phyloP scores from a whole-genome alignment of 495 filamentous ascomycete genomes.

The Podospora bellae-mahoneyi region DNA sequence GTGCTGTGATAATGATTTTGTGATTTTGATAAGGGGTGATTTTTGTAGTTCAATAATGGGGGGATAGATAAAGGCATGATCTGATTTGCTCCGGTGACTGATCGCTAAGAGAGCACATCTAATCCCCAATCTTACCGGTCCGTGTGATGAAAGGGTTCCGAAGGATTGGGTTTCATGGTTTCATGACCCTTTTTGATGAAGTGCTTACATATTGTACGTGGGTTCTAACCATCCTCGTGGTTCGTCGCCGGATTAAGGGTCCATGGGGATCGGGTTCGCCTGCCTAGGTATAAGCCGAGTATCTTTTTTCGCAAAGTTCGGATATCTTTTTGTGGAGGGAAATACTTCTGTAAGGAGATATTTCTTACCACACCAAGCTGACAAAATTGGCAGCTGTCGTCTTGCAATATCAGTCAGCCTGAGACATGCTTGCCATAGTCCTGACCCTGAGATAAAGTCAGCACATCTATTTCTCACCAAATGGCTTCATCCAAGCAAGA shows the following conservation, averaged over 20 bases:
- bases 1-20: background rate
- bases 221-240: too few relatives aligned
- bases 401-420: background rate
- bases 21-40: background rate
- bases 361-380: background rate
- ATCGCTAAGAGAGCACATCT: background rate
- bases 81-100: background rate
- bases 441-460: background rate
- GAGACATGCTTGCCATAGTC: background rate
- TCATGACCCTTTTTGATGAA: background rate
- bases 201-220: too few relatives aligned
- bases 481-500: background rate
- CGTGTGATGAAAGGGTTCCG: background rate
- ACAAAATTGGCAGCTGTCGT: background rate
- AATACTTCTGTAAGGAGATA: background rate
- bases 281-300: background rate
- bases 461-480: background rate
- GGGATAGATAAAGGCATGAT: background rate
- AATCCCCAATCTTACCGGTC: background rate
- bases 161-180: background rate
- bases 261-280: background rate
- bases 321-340: background rate
- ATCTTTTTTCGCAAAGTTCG: background rate
- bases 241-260: background rate
- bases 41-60: background rate